Evolutionary conservation across 192 early-diverging fungal genomes (phyloP), one percentile per base, ranked within the genome.

Genomic region (Mortierella claussenii): DNA sequence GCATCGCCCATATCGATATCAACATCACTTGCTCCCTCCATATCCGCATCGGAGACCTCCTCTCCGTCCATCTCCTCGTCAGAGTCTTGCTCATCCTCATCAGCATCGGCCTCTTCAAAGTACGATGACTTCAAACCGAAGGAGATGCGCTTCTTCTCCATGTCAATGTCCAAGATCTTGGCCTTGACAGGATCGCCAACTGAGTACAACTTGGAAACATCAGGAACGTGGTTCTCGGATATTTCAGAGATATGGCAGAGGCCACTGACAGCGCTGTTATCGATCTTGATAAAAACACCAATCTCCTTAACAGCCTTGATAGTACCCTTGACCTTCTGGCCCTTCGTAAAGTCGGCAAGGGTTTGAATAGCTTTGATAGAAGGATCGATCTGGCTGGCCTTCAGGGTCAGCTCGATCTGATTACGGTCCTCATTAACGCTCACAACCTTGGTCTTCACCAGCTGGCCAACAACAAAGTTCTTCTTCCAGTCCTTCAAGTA

Each of bases 51-150:
- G 15, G 45, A 33, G 15, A 31, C 67, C 2, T 42, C 67, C 18
- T 58, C 61, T 3, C 43, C 69, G 24, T 49, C 53, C 34, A 48
- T 52, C 26, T 55, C 65, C 21, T 56, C 60, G 9, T 61, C 69
- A 26, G 42, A 52, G 32, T 50, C 81, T 6, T 79, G 78, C 20
- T 81, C 81, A 42, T 68, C 81, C 18, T 56, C 65, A 20, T 80
- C 80, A 2, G 60, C 74, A 46, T 89, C 88, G 28, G 62, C 83
- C 21, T 85, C 88, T 21, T 81, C 68, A 86, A 97, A 96, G 76
- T 93, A 94, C 8, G 90, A 92, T 2, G 93, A 86, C 84, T 94
- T 96, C 20, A 96, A 86, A 48, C 94, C 91, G 43, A 97, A 88
- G 5, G 84, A 83, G 26, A 96, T 76, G 13, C 86, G 82, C 54